Evolutionary conservation across 2,329 filamentous ascomycete species (phyloP), one percentile per base, ranked within the genome.

Genomic region (Cryphonectria radicalis): DNA sequence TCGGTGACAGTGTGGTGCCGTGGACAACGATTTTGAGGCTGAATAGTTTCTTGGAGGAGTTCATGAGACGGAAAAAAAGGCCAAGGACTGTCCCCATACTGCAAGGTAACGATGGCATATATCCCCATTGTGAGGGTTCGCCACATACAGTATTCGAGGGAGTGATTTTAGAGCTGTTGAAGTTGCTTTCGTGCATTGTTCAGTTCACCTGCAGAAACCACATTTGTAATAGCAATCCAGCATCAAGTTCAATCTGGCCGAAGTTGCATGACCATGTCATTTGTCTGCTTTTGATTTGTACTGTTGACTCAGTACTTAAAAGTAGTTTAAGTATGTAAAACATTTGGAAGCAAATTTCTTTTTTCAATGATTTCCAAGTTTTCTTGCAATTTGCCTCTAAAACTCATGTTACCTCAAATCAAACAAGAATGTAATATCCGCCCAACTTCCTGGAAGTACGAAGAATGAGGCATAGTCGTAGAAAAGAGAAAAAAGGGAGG

Each of bases 11-110:
- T 42, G 79, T 81, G 19, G 76, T 81, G 8, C 76, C 79, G 0
- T 81, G 80, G 80, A 80, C 76, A 65, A 78, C 80, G 69, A 67
- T 81, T 10, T 74, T 81, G 4, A 76, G 76, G 1, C 40, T 80
- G n/a, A 80, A 81, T 64, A 79, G 77, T 6, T 74, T 78, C 22
- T 77, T 79, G 73, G 80, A 81, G 70, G 80, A 81, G 22, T 55
- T 66, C 2, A 40, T 25, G 50, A 55, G 64, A 25, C 64, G 22
- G 32, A 66, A 25, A 14, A 11, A 37, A 50, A 1, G 64, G 46
- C 46, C 53, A 11, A 22, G 17, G 32, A 57, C 64, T 7, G 22
- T 57, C 4, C 32, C 50, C 40, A 55, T 50, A 6, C 11, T 13
- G n/a, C n/a, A 37, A 53, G 63, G 28, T 17, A 4, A 28, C 14